Percentiles rank a stretch among this genome's conserved stretches.
phyloP scores from a whole-genome alignment of 495 filamentous ascomycete species.

The Aeminium ludgeri region DNA sequence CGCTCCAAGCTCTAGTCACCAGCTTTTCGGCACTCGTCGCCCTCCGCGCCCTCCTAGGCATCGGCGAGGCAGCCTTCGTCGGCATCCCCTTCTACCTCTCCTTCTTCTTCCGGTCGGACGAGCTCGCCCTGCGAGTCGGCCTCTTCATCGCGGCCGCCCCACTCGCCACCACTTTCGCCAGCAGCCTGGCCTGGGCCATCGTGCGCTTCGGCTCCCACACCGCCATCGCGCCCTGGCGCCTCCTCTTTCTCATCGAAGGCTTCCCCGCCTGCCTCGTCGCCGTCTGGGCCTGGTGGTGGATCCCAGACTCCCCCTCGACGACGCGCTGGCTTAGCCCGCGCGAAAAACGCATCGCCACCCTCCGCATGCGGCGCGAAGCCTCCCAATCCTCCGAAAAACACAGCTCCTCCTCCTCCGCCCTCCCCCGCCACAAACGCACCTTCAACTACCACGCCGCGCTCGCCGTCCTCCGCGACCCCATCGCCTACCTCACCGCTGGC shows the following conservation, averaged over 20 bases:
- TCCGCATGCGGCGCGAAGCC: constrained; percentile 31
- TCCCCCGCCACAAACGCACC: constrained; percentile 8
- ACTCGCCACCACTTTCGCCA: constrained; percentile 52
- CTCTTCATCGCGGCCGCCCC: constrained; percentile 48
- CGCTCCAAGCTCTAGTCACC: constrained; percentile 50
- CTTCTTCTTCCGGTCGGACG: constrained; percentile 42
- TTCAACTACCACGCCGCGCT: constrained; percentile 38
- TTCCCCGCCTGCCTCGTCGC: constrained; percentile 44
- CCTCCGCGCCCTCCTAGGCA: constrained; percentile 31
- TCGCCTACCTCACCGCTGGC: constrained; percentile 50
- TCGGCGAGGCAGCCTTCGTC: constrained; percentile 45
- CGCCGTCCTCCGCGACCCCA: constrained; percentile 41
- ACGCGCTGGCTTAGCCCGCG: constrained; percentile 33
- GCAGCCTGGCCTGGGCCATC: constrained; percentile 43
- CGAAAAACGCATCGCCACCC: constrained; percentile 31
- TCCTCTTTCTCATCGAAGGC: constrained; percentile 44
- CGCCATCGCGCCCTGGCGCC: constrained; percentile 42
- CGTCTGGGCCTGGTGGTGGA: constrained; percentile 34
- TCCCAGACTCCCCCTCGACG: constrained; percentile 38
- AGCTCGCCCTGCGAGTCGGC: constrained; percentile 44
- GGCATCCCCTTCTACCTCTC: constrained; percentile 48
- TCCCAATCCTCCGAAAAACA: not conserved
- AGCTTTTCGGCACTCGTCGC: constrained; percentile 30
- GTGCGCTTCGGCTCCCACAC: constrained; percentile 28
- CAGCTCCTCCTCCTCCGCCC: not conserved